These are phyloP conservation scores for Cryptococcus wingfieldii DNA, from an alignment of 1,284 basidiomycete genomes.

Conservation along the genomic window DNA sequence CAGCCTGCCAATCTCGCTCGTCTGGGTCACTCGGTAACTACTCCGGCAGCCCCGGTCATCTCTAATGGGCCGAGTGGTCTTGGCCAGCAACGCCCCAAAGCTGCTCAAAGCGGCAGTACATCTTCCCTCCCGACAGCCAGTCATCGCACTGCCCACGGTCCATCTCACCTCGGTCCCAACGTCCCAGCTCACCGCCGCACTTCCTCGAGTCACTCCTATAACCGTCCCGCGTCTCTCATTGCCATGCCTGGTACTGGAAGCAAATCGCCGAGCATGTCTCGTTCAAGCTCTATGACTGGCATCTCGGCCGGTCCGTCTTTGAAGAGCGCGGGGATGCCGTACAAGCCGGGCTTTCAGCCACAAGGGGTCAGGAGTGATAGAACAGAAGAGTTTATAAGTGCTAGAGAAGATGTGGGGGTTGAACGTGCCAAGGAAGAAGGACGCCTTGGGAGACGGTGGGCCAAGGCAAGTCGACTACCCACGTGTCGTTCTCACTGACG, in stretches of 20 bases:
- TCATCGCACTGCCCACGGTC: conserved; percentile 13
- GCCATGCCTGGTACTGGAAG: not conserved
- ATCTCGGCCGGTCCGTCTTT: conserved; percentile 8
- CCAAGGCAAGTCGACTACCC: conserved; percentile 56
- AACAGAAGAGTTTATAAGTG: conserved; percentile 70
- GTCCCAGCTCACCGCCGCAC: conserved; percentile 13
- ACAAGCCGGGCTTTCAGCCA: conserved; percentile 77
- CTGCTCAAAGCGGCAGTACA: conserved; percentile 4
- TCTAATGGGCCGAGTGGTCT: not conserved
- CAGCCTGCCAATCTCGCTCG: conserved; percentile 34
- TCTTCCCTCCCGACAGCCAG: conserved; percentile 8
- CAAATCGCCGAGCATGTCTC: conserved; percentile 13
- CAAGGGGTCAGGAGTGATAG: conserved; percentile 65
- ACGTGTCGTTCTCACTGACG: not conserved
- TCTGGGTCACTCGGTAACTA: conserved; percentile 14
- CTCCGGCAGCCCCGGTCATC: conserved; percentile 9
- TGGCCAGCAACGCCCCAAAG: conserved; percentile 6
- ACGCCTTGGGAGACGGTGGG: conserved; percentile 71
- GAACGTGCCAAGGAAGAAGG: conserved; percentile 70
- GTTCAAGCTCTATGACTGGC: conserved; percentile 24
- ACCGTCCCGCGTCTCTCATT: conserved; percentile 14
- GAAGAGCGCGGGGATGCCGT: conserved; percentile 51
- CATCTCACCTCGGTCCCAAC: conserved; percentile 23
- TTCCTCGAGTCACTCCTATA: conserved; percentile 12
- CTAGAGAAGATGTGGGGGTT: conserved; percentile 57